These are phyloP conservation scores for Clitopilus hobsonii DNA, from an alignment of 768 basidiomycete genomes.

Conservation along the genomic window DNA sequence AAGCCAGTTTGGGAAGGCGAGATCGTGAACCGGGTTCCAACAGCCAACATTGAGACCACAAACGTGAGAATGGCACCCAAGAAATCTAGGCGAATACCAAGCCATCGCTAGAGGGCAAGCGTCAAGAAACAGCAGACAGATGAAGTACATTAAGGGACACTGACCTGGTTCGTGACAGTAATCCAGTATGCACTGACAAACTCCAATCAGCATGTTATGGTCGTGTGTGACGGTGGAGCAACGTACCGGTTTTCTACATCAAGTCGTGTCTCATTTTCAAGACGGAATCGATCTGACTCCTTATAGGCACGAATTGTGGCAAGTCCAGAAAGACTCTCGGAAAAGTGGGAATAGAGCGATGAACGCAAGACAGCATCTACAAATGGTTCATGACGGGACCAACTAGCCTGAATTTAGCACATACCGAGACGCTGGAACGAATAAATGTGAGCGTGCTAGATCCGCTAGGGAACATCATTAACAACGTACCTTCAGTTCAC, in stretches of 20 bases:
- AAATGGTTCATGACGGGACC: constrained; percentile 1
- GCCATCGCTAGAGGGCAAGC: constrained; percentile 54
- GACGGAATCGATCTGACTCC: constrained; percentile 68
- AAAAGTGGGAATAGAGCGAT: constrained; percentile 87
- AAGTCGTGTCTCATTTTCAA: constrained; percentile 69
- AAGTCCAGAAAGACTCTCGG: constrained; percentile 83
- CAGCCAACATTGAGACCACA: constrained; percentile 73
- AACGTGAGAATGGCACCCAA: constrained; percentile 72
- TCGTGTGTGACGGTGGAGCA: not conserved
- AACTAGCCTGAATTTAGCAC: not conserved
- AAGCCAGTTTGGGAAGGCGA: constrained; percentile 78
- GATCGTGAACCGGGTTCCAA: constrained; percentile 68
- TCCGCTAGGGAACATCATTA: not conserved
- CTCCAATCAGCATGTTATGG: not conserved
- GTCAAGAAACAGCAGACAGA: constrained; percentile 10
- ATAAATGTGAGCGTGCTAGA: not conserved
- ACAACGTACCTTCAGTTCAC: constrained; percentile 70
- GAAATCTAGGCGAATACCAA: constrained; percentile 86
- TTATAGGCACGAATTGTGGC: constrained; percentile 88
- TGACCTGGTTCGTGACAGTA: constrained; percentile 75
- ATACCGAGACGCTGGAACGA: constrained; percentile 48
- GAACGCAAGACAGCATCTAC: constrained; percentile 84
- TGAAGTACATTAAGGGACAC: not conserved
- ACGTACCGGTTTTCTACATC: constrained; percentile 77
- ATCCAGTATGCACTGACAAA: constrained; percentile 73